Evolutionary conservation across 176 grass and related monocot genomes (phyloP).

Genomic region (Alopecurus myosuroides): DNA sequence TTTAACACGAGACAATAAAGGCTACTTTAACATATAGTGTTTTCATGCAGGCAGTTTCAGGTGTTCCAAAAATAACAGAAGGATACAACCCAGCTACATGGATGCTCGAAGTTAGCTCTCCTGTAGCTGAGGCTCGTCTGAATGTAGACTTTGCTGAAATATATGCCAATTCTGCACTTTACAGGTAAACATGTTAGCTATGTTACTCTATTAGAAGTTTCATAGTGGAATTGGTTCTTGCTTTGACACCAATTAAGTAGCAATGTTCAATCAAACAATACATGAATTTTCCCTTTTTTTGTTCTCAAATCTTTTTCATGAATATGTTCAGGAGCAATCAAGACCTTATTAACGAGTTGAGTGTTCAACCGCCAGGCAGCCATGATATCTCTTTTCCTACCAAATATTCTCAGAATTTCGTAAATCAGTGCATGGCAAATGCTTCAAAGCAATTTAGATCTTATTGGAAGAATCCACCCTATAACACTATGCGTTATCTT

Average conservation of each 20-base stretch:
- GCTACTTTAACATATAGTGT: not conserved
- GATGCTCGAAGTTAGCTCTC: constrained; percentile 66
- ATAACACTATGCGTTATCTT: constrained; percentile 55
- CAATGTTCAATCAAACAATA: constrained; percentile 3
- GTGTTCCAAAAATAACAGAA: constrained; percentile 54
- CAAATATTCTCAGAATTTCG: constrained; percentile 55
- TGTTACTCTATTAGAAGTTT: not conserved
- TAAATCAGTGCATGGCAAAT: constrained; percentile 47
- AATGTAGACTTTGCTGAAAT: constrained; percentile 61
- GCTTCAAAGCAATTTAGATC: constrained; percentile 60
- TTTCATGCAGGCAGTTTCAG: constrained; percentile 53
- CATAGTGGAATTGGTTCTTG: not conserved
- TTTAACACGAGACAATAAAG: not conserved
- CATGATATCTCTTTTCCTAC: constrained; percentile 57
- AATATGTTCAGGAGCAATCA: constrained; percentile 21
- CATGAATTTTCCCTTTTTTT: not conserved
- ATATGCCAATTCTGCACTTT: constrained; percentile 51
- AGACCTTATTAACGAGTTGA: constrained; percentile 66
- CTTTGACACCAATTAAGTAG: not conserved
- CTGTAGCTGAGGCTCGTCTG: constrained; percentile 39
- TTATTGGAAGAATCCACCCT: constrained; percentile 67
- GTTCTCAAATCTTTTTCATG: not conserved
- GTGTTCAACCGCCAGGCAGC: constrained; percentile 29
- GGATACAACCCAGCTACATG: constrained; percentile 75
- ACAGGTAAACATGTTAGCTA: constrained; percentile 36